Conservation (phyloP, 345 rosid genomes). For the Aurinia saxatilis region DNA sequence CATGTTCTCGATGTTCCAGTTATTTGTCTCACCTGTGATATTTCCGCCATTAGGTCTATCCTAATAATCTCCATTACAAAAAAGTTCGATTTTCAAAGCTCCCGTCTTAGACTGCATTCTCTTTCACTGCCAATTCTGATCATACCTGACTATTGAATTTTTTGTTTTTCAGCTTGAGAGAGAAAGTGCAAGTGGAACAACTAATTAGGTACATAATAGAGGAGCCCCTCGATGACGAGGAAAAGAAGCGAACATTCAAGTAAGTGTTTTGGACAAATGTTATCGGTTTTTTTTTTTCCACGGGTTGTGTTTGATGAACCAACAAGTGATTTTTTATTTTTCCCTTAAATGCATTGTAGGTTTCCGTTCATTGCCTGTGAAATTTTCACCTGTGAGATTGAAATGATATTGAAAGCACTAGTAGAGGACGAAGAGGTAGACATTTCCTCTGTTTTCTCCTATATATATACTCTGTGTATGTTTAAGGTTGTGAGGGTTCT, state of each 20-base stretch:
- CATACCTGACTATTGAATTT: conserved; percentile 9
- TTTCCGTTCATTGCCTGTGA: conserved; percentile 91
- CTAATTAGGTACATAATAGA: conserved; percentile 69
- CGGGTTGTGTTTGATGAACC: conserved; percentile 6
- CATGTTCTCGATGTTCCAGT: not conserved
- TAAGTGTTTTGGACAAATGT: conserved; percentile 30
- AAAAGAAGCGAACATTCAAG: conserved; percentile 68
- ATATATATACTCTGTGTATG: not conserved
- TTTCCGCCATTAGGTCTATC: not conserved
- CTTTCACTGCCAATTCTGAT: not conserved
- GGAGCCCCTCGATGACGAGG: conserved; percentile 70
- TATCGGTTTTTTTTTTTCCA: not conserved
- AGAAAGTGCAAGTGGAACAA: conserved; percentile 71
- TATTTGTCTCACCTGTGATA: not conserved
- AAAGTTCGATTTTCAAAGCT: not conserved
- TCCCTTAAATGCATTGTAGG: conserved; percentile 30
- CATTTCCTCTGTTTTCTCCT: not conserved
- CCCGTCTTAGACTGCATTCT: not conserved
- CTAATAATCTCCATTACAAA: not conserved
- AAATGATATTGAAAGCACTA: conserved; percentile 79
- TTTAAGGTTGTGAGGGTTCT: not conserved
- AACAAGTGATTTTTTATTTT: not conserved
- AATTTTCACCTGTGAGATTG: conserved; percentile 91
- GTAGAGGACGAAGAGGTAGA: conserved; percentile 89
- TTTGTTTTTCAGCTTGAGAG: conserved; percentile 61